These are phyloP conservation scores for Microglena sp. DNA, from an alignment of 139 green algal genomes.

Conservation along the genomic window DNA sequence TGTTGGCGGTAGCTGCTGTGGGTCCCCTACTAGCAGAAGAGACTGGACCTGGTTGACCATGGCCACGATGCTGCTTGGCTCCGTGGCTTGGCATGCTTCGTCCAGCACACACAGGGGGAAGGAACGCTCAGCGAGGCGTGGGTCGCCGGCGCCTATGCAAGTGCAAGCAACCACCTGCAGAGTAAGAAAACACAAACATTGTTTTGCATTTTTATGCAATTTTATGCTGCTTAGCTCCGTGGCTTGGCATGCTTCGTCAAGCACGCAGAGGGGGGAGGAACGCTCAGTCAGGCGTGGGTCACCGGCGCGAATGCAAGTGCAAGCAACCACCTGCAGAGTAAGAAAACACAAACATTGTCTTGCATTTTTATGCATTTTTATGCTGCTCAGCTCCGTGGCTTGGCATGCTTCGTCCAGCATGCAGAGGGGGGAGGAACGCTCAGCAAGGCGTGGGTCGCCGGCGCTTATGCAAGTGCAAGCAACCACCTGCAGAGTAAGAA, in stretches of 20 bases:
- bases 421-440: slow-evolving; percentile 19
- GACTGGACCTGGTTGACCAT: slow-evolving; percentile 49
- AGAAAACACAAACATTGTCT: too few species aligned
- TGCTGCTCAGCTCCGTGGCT: slow-evolving; percentile 66
- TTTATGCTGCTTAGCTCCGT: slow-evolving; percentile 75
- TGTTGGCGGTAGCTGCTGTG: slow-evolving; percentile 79
- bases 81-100: slow-evolving; percentile 74
- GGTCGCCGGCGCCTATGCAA: slow-evolving; percentile 35
- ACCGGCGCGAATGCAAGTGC: slow-evolving; percentile 35
- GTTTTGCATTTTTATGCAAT: too few species aligned
- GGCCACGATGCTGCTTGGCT: slow-evolving; percentile 71
- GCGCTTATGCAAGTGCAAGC: slow-evolving; percentile 37
- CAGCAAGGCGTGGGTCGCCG: slow-evolving; percentile 22
- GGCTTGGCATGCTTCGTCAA: slow-evolving; percentile 69
- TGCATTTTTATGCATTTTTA: too few species aligned
- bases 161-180: slow-evolving; percentile 41
- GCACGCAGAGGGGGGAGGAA: slow-evolving; percentile 27
- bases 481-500: slow-evolving; percentile 27
- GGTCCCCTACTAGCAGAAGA: slow-evolving; percentile 83
- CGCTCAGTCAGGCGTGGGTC: slow-evolving; percentile 17
- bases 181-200: slow-evolving; percentile 34
- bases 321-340: slow-evolving; percentile 33
- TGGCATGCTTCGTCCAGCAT: slow-evolving; percentile 66
- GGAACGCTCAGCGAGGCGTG: slow-evolving; percentile 3
- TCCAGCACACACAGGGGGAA: slow-evolving; percentile 39